Evolutionary conservation across 1,284 basidiomycete genomes (phyloP).

Genomic region (Vanrija sp.): DNA sequence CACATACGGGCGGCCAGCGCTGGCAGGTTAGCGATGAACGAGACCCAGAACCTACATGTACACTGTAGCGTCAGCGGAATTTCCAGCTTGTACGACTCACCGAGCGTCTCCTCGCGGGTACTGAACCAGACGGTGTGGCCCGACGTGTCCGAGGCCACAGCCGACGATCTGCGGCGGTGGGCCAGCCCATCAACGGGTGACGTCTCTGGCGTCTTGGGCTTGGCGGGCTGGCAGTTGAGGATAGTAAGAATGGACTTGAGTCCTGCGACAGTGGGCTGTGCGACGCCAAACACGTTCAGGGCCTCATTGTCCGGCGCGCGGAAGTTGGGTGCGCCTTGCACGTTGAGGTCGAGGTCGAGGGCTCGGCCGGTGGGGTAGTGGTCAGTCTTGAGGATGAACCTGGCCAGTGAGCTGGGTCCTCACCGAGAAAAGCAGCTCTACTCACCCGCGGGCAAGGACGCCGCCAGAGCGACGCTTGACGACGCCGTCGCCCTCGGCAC

Average conservation of each 20-base stretch:
- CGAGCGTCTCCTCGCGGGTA: conserved; percentile 52
- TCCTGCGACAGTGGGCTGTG: conserved; percentile 91
- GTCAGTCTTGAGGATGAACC: conserved; percentile 88
- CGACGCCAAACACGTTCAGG: conserved; percentile 86
- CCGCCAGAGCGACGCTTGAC: conserved; percentile 85
- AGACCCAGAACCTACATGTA: too few relatives aligned
- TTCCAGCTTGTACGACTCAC: conserved; percentile 24
- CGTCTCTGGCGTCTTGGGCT: conserved; percentile 1
- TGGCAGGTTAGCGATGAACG: conserved; percentile 65
- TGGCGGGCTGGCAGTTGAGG: conserved; percentile 66
- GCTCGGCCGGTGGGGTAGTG: conserved; percentile 82
- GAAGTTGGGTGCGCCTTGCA: conserved; percentile 92
- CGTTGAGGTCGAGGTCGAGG: conserved; percentile 82
- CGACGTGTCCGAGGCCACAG: conserved; percentile 3
- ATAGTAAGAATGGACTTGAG: conserved; percentile 87
- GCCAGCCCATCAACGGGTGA: background rate
- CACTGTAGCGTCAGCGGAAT: conserved; percentile 22
- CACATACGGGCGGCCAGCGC: conserved; percentile 90
- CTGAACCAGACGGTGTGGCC: conserved; percentile 54
- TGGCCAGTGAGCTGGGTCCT: conserved; percentile 7
- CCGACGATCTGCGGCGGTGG: conserved; percentile 9
- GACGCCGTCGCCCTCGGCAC: conserved; percentile 51
- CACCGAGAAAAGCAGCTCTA: background rate
- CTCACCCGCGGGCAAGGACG: conserved; percentile 70
- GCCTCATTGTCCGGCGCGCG: conserved; percentile 69